Conservation (phyloP, 805 yeast genomes). For the Ogataea minuta region DNA sequence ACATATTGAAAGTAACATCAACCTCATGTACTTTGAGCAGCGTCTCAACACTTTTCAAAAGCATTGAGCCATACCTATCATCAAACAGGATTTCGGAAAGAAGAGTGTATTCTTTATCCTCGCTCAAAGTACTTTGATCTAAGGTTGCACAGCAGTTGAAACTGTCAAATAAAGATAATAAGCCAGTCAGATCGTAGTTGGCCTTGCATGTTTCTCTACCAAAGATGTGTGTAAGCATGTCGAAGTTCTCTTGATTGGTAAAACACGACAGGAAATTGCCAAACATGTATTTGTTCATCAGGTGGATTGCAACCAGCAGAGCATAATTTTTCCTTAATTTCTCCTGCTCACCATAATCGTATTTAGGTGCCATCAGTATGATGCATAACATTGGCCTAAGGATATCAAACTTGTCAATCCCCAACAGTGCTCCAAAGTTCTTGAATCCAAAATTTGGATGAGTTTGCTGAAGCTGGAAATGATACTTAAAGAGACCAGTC, state of each 20-base stretch:
- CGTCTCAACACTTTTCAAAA: slow-evolving; percentile 10
- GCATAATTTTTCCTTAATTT: slow-evolving; percentile 23
- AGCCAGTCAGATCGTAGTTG: slow-evolving; percentile 9
- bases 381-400: slow-evolving; percentile 16
- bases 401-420: slow-evolving; percentile 7
- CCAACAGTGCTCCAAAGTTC: slow-evolving; percentile 26
- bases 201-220: slow-evolving; percentile 1
- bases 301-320: slow-evolving; percentile 24
- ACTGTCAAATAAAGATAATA: slow-evolving; percentile 18
- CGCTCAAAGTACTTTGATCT: slow-evolving; percentile 23
- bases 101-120: slow-evolving; percentile 14
- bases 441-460: slow-evolving; percentile 28
- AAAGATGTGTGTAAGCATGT: slow-evolving; percentile 13
- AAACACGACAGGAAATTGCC: slow-evolving; percentile 12
- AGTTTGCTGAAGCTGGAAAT: slow-evolving; percentile 26
- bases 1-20: slow-evolving; percentile 3
- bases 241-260: slow-evolving; percentile 9
- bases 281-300: slow-evolving; percentile 20
- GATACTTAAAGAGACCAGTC: slow-evolving; percentile 25
- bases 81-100: slow-evolving; percentile 13
- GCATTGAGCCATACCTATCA: slow-evolving; percentile 4
- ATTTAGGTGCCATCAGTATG: slow-evolving; percentile 14
- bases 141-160: slow-evolving; percentile 21
- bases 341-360: slow-evolving; percentile 18
- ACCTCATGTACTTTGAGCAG: slow-evolving; percentile 6